A percentile compares a stretch with the other conserved stretches of the same genome.
Evolutionary conservation across 495 filamentous ascomycete genomes (phyloP).

Genomic region (Apodospora peruviana): DNA sequence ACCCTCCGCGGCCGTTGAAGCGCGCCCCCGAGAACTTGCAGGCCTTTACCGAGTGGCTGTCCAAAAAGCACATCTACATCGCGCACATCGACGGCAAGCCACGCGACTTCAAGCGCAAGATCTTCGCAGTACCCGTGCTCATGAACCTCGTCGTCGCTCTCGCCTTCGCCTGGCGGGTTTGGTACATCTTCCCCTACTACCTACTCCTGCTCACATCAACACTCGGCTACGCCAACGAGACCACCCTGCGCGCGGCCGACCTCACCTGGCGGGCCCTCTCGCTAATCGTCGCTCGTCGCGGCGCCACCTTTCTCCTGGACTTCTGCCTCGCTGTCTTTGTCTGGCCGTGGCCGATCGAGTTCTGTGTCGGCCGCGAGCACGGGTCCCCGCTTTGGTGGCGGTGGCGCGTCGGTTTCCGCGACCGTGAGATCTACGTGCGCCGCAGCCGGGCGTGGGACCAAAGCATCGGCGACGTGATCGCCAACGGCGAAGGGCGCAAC

Average conservation of each 20-base stretch:
- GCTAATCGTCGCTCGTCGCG: constrained; percentile 46
- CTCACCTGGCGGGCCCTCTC: constrained; percentile 46
- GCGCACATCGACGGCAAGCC: constrained; percentile 67
- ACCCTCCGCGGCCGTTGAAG: constrained; percentile 52
- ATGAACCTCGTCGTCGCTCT: constrained; percentile 60
- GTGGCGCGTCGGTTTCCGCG: constrained; percentile 59
- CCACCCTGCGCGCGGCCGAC: constrained; percentile 49
- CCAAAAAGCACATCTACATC: constrained; percentile 65
- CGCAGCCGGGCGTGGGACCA: constrained; percentile 57
- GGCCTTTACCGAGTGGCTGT: constrained; percentile 57
- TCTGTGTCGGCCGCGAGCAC: constrained; percentile 46
- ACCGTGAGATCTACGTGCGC: constrained; percentile 69
- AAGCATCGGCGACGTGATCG: constrained; percentile 35
- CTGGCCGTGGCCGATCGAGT: constrained; percentile 69
- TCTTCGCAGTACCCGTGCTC: constrained; percentile 66
- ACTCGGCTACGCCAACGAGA: constrained; percentile 55
- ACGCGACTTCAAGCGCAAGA: constrained; percentile 60
- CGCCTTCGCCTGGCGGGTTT: constrained; percentile 57
- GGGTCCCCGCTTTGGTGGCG: constrained; percentile 63
- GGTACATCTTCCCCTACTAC: constrained; percentile 60
- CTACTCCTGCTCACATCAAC: constrained; percentile 51
- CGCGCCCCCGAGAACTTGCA: constrained; percentile 51
- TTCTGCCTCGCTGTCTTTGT: constrained; percentile 64
- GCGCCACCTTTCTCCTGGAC: constrained; percentile 60
- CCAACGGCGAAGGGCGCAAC: constrained; percentile 10